phyloP scores from a whole-genome alignment of 345 rosid genomes.

The Hibiscus trionum region DNA sequence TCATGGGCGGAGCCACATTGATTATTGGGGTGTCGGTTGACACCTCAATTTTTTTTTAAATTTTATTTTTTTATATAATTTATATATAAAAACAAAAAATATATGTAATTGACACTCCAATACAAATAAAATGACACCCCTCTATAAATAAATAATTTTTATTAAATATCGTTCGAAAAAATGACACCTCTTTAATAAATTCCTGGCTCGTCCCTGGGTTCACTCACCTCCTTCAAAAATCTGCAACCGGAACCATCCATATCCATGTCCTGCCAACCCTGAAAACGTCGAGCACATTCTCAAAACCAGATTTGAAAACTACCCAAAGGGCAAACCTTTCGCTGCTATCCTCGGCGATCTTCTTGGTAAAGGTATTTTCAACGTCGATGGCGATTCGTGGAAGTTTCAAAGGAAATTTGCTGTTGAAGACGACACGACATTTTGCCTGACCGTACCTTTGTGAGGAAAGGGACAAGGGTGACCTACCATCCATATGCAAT shows the following conservation, averaged over 20 bases:
- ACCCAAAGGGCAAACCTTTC: constrained; percentile 63
- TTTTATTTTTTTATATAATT: too few species aligned
- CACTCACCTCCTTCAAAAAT: constrained; percentile 25
- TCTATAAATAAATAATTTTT: too few species aligned
- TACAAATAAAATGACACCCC: too few species aligned
- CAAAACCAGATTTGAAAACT: constrained; percentile 47
- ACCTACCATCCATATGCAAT: constrained; percentile 55
- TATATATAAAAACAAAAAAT: too few species aligned
- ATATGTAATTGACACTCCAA: too few species aligned
- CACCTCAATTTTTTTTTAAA: too few species aligned
- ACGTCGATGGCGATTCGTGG: constrained; percentile 60
- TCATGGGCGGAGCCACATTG: too few species aligned
- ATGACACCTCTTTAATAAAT: too few species aligned
- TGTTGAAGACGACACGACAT: constrained; percentile 50
- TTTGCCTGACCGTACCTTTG: constrained; percentile 46
- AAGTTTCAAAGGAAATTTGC: constrained; percentile 56
- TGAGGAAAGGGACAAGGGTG: constrained; percentile 37
- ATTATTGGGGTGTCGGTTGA: too few species aligned
- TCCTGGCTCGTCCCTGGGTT: too few species aligned
- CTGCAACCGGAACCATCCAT: constrained; percentile 34
- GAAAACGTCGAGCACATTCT: constrained; percentile 54
- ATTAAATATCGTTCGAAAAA: too few species aligned
- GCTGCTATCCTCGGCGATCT: constrained; percentile 51
- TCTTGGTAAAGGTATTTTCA: constrained; percentile 60
- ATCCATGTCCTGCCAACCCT: constrained; percentile 46